Evolutionary conservation across 148 eudicot genomes (phyloP).

Genomic region (Gaultheria prostrata): DNA sequence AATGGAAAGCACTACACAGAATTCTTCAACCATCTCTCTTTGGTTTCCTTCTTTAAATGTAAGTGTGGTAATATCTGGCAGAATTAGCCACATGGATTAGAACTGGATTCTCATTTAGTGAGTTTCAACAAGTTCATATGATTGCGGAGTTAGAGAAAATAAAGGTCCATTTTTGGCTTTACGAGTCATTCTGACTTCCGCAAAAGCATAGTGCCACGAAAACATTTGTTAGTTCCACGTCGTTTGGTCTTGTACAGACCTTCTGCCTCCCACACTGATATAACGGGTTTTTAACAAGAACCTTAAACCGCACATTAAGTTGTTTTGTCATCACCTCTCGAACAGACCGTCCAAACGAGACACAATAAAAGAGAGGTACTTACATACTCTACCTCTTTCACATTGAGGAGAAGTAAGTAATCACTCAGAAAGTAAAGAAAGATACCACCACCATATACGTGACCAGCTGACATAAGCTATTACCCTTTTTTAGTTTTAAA

Average conservation of each 20-base stretch:
- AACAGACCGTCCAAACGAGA: neutral
- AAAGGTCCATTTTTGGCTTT: neutral
- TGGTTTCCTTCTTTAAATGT: neutral
- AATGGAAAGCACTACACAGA: neutral
- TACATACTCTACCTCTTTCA: no score
- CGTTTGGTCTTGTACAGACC: neutral
- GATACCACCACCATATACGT: neutral
- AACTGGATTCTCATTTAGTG: neutral
- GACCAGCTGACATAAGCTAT: neutral
- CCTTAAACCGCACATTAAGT: neutral
- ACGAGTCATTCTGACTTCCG: neutral
- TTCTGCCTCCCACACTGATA: neutral
- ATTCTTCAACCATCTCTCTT: neutral
- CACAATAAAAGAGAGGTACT: neutral
- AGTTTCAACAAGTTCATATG: neutral
- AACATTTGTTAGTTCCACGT: neutral
- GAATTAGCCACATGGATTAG: neutral
- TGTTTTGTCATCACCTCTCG: neutral
- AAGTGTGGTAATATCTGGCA: neutral
- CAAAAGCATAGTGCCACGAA: neutral
- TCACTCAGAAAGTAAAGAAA: neutral
- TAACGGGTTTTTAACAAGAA: neutral
- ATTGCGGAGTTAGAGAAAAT: neutral
- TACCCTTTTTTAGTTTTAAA: neutral
- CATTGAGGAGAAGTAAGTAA: no score